These are phyloP conservation scores for Hypoxylon crocopeplum DNA, from an alignment of 495 filamentous ascomycete genomes.

Conservation along the genomic window DNA sequence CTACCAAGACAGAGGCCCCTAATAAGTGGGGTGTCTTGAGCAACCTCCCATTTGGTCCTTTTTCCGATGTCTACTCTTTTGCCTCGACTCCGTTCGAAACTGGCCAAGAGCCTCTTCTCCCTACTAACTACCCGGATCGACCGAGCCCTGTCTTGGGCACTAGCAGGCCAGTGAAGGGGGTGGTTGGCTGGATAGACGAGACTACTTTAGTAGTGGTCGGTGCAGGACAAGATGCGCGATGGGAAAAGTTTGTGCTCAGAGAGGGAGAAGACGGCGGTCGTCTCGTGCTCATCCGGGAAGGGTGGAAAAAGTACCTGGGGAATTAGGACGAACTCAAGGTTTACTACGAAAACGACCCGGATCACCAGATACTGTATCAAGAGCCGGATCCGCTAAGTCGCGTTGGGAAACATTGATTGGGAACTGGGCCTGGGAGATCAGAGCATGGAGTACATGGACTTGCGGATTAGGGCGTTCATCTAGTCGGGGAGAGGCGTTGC, in stretches of 20 bases:
- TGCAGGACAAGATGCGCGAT: constrained; percentile 79
- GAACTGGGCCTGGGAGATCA: constrained; percentile 15
- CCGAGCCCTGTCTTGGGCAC: constrained; percentile 49
- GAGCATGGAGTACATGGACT: constrained; percentile 31
- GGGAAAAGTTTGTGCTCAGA: constrained; percentile 80
- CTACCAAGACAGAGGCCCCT: constrained; percentile 55
- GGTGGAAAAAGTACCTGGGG: constrained; percentile 83
- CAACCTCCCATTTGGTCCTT: constrained; percentile 80
- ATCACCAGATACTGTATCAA: neutral
- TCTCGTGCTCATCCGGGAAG: constrained; percentile 67
- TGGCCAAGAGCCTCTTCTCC: constrained; percentile 68
- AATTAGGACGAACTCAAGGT: constrained; percentile 37
- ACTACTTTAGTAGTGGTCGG: constrained; percentile 74
- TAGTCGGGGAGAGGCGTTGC: constrained; percentile 16
- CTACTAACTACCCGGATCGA: constrained; percentile 36
- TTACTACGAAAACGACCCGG: constrained; percentile 37
- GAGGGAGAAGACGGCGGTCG: constrained; percentile 70
- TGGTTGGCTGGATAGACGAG: constrained; percentile 78
- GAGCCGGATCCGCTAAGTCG: neutral
- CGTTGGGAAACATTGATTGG: constrained; percentile 3
- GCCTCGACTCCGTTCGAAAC: constrained; percentile 77
- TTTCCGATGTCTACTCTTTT: constrained; percentile 86
- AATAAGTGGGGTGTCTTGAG: constrained; percentile 84
- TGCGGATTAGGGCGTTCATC: constrained; percentile 14
- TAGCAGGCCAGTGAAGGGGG: constrained; percentile 71